A percentile compares a stretch with the other conserved stretches of the same genome.
Conservation (phyloP, 2,329 filamentous ascomycete genomes). For the Scedosporium boydii region DNA sequence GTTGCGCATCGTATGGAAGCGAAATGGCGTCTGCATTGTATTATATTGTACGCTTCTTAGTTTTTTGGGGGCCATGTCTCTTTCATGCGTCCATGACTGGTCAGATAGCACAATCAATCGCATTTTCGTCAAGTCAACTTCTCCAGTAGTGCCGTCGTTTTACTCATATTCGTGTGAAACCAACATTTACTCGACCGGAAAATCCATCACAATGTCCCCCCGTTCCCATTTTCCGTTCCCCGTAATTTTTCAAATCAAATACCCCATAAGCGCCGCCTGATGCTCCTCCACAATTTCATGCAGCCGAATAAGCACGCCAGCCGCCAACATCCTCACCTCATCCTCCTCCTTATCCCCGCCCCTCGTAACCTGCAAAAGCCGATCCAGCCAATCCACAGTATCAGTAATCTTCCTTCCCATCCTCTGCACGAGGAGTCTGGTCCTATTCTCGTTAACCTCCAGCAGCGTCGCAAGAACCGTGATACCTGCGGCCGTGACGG, state of each 20-base stretch:
- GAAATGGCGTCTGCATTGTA: neutral
- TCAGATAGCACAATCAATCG: neutral
- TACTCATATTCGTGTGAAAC: too few species aligned
- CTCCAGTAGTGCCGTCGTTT: too few species aligned
- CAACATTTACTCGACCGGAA: too few species aligned
- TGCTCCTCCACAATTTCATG: conserved; percentile 77
- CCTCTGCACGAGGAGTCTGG: conserved; percentile 61
- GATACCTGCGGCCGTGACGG: conserved; percentile 64
- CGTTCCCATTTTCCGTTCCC: too few species aligned
- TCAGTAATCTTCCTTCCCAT: conserved; percentile 73
- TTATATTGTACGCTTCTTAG: neutral
- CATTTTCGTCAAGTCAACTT: too few species aligned
- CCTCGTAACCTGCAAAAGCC: conserved; percentile 57
- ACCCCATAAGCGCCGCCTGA: conserved; percentile 66
- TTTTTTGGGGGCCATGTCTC: neutral
- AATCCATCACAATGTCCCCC: too few species aligned
- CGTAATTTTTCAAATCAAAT: conserved; percentile 19
- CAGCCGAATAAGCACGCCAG: conserved; percentile 66
- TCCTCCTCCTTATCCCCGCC: conserved; percentile 57
- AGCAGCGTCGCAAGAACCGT: conserved; percentile 72
- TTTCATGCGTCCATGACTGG: neutral
- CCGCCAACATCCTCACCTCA: conserved; percentile 68
- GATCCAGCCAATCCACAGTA: conserved; percentile 75
- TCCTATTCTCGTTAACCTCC: conserved; percentile 68
- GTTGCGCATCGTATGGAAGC: neutral